A percentile compares a stretch with the other conserved stretches of the same genome.
Conservation (phyloP, 495 filamentous ascomycete species). For the Hypoxylon subgilvum region DNA sequence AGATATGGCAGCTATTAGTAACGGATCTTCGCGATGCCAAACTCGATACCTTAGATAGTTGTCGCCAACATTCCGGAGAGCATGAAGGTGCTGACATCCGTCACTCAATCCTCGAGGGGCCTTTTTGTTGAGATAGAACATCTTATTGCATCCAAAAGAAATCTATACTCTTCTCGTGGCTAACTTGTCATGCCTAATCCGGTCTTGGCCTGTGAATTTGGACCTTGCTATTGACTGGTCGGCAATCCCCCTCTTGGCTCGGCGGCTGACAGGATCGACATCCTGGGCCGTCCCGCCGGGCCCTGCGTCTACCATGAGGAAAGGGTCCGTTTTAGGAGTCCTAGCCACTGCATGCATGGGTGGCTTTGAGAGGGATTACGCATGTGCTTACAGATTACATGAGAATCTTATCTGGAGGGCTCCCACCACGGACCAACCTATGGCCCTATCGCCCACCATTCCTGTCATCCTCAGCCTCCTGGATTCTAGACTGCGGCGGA, state of each 20-base stretch:
- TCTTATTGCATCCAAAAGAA: too few relatives aligned
- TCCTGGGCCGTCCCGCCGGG: constrained; percentile 3
- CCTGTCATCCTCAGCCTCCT: neutral
- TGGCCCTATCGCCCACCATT: too few relatives aligned
- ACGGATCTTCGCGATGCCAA: neutral
- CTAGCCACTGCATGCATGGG: neutral
- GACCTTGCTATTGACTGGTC: constrained; percentile 19
- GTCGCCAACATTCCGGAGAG: too few relatives aligned
- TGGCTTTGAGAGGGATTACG: constrained; percentile 12
- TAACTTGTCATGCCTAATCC: neutral
- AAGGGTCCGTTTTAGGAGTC: too few relatives aligned
- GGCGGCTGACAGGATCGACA: constrained; percentile 27
- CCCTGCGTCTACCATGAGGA: too few relatives aligned
- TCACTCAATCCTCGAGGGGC: too few relatives aligned
- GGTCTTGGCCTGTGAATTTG: constrained; percentile 3
- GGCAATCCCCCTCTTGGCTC: constrained; percentile 4
- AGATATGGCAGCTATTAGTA: neutral
- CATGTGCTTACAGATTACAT: constrained; percentile 12
- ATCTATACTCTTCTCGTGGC: too few relatives aligned
- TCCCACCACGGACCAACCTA: too few relatives aligned
- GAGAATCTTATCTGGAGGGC: constrained; percentile 5
- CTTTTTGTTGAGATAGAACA: too few relatives aligned
- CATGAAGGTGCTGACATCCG: too few relatives aligned
- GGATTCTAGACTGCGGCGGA: constrained; percentile 2
- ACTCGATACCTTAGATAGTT: too few relatives aligned